These are phyloP conservation scores for Anethum foeniculum DNA, from an alignment of 140 eudicot species.

Conservation along the genomic window DNA sequence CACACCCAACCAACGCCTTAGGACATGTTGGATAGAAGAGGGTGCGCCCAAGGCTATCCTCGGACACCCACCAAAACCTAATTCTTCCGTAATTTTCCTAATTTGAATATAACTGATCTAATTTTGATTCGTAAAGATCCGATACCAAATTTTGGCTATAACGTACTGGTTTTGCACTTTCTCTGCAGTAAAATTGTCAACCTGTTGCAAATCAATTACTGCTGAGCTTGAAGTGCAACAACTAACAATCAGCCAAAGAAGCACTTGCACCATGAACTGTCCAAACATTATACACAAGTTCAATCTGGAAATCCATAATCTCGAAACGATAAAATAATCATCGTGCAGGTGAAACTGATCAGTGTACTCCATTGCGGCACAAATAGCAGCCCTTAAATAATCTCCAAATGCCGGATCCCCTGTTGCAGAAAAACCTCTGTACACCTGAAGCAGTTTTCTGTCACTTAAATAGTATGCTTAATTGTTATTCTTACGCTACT, in stretches of 20 bases:
- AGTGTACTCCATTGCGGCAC: conserved; percentile 97
- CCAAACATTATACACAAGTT: conserved; percentile 77
- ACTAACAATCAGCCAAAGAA: conserved; percentile 86
- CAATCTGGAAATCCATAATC: conserved; percentile 88
- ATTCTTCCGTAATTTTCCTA: too few relatives aligned
- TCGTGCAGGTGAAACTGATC: conserved; percentile 74
- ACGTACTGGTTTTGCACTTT: too few relatives aligned
- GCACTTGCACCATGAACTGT: conserved; percentile 92
- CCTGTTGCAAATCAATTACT: too few relatives aligned
- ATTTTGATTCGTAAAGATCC: too few relatives aligned
- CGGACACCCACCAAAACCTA: too few relatives aligned
- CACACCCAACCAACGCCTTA: too few relatives aligned
- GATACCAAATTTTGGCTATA: too few relatives aligned
- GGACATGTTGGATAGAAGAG: too few relatives aligned
- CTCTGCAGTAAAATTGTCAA: too few relatives aligned
- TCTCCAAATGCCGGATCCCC: conserved; percentile 65
- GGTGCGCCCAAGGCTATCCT: too few relatives aligned
- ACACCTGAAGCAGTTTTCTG: conserved; percentile 53
- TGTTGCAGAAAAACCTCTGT: conserved; percentile 77
- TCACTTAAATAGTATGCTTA: conserved; percentile 29
- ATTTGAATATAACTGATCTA: too few relatives aligned
- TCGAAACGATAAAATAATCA: conserved; percentile 53
- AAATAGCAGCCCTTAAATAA: conserved; percentile 81
- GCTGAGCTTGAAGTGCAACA: conserved; percentile 94
- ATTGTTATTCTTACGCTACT: conserved; percentile 64